Conservation (phyloP, 2,329 filamentous ascomycete genomes). For the Fusarium odoratissimum region DNA sequence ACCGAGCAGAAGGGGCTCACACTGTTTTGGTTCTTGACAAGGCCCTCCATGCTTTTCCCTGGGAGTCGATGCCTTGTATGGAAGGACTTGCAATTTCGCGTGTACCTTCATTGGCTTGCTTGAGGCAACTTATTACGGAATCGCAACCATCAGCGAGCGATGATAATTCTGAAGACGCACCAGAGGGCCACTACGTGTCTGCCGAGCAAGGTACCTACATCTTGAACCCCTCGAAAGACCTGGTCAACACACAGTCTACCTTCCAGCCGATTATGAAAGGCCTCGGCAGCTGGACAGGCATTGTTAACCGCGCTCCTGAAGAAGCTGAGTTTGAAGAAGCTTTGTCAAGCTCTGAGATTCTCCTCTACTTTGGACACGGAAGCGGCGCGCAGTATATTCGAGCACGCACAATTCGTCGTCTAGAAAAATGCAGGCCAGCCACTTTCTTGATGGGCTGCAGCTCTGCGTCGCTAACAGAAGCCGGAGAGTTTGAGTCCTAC, state of each 20-base stretch:
- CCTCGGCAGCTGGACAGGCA: slow-evolving; percentile 78
- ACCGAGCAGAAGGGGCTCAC: slow-evolving; percentile 66
- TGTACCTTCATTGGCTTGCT: slow-evolving; percentile 85
- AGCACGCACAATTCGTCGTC: slow-evolving; percentile 80
- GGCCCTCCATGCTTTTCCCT: slow-evolving; percentile 88
- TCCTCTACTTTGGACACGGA: slow-evolving; percentile 97
- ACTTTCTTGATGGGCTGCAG: slow-evolving; percentile 95
- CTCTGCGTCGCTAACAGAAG: slow-evolving; percentile 80
- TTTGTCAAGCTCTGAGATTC: slow-evolving; percentile 74
- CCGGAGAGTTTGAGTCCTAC: slow-evolving; percentile 89
- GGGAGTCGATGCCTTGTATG: slow-evolving; percentile 94
- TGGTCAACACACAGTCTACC: slow-evolving; percentile 80
- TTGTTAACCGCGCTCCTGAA: slow-evolving; percentile 75
- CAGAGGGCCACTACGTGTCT: slow-evolving; percentile 65
- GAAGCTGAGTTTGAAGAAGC: slow-evolving; percentile 81
- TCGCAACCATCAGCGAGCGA: slow-evolving; percentile 37
- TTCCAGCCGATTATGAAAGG: slow-evolving; percentile 73
- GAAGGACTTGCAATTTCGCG: slow-evolving; percentile 83
- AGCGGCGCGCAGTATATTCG: slow-evolving; percentile 95
- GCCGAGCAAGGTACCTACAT: slow-evolving; percentile 76
- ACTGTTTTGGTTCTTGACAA: slow-evolving; percentile 94
- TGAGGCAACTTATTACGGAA: slow-evolving; percentile 79
- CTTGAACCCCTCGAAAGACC: slow-evolving; percentile 88
- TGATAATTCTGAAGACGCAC: slow-evolving; percentile 22
- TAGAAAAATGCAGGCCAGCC: slow-evolving; percentile 79